Percentiles rank a stretch among this genome's conserved stretches.
These are phyloP conservation scores for Fonsecaea monophora DNA, from an alignment of 2,329 filamentous ascomycete species.

Conservation along the genomic window DNA sequence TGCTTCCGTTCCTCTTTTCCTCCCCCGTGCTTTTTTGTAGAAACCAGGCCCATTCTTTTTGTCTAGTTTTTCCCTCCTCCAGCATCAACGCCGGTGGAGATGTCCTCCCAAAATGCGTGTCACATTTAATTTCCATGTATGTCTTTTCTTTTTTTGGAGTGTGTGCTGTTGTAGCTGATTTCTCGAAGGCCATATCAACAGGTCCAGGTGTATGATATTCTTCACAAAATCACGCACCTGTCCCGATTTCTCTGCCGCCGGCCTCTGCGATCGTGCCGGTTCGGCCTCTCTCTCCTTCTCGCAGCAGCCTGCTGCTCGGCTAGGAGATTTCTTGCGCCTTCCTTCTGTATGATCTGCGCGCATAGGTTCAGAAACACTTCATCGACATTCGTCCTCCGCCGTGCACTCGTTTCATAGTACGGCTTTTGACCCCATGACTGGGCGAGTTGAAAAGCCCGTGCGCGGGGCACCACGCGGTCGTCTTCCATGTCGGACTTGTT, in stretches of 20 bases:
- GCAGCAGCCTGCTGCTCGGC: conserved; percentile 43
- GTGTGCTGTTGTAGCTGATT: conserved; percentile 2
- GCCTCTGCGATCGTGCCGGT: conserved; percentile 46
- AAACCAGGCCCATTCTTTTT: background rate
- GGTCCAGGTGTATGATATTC: background rate
- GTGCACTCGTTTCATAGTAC: conserved; percentile 88
- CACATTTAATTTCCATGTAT: background rate
- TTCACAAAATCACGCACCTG: conserved; percentile 43
- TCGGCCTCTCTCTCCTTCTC: conserved; percentile 48
- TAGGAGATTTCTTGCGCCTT: conserved; percentile 53
- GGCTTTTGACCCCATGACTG: conserved; percentile 85
- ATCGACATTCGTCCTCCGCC: conserved; percentile 84
- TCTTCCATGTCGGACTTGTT: conserved; percentile 93
- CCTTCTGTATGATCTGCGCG: conserved; percentile 79
- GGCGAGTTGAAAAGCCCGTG: conserved; percentile 82
- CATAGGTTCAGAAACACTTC: conserved; percentile 88
- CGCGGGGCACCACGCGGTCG: conserved; percentile 77
- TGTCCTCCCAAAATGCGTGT: background rate
- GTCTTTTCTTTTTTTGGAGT: background rate
- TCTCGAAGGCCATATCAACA: background rate
- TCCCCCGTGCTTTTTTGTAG: background rate
- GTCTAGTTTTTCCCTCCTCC: background rate
- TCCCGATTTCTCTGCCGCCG: conserved; percentile 44
- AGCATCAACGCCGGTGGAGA: background rate
- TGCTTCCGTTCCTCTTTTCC: conserved; percentile 1